These are phyloP conservation scores for Rhynchospora pubera DNA, from an alignment of 176 grass and related monocot species.

Conservation along the genomic window DNA sequence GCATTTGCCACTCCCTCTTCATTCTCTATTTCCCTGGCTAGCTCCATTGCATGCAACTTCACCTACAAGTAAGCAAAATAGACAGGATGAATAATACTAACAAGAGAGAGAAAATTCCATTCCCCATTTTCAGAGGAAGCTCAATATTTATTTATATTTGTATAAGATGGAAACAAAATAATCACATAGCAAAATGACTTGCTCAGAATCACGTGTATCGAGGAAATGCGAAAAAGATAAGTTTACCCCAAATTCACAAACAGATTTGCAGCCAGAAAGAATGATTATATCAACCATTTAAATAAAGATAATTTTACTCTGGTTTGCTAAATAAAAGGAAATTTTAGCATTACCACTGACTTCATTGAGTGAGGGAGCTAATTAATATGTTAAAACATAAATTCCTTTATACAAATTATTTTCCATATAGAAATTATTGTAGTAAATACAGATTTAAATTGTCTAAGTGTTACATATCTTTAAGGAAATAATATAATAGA, in stretches of 20 bases:
- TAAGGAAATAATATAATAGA: no score
- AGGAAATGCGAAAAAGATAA: no score
- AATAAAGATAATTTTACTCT: not conserved
- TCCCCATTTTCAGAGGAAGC: not conserved
- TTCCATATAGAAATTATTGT: not conserved
- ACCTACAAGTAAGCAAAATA: constrained; percentile 37
- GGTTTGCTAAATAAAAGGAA: not conserved
- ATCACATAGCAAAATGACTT: not conserved
- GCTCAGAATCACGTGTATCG: no score
- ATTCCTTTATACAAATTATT: not conserved
- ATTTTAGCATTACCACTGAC: not conserved
- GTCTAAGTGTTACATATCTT: no score
- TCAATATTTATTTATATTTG: not conserved
- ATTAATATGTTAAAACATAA: not conserved
- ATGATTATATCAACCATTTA: not conserved
- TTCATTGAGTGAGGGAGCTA: not conserved
- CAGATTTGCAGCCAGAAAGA: no score
- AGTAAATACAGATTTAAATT: not conserved
- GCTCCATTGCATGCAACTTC: constrained; percentile 58
- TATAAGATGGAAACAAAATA: not conserved
- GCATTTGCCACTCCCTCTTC: constrained; percentile 85
- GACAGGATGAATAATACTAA: constrained; percentile 7
- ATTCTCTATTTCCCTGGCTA: constrained; percentile 74
- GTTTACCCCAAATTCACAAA: no score
- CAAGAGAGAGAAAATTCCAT: not conserved